Evolutionary conservation across 306 rosid species (phyloP), one percentile per base, ranked within the genome.

Genomic region (Arachis stenosperma): DNA sequence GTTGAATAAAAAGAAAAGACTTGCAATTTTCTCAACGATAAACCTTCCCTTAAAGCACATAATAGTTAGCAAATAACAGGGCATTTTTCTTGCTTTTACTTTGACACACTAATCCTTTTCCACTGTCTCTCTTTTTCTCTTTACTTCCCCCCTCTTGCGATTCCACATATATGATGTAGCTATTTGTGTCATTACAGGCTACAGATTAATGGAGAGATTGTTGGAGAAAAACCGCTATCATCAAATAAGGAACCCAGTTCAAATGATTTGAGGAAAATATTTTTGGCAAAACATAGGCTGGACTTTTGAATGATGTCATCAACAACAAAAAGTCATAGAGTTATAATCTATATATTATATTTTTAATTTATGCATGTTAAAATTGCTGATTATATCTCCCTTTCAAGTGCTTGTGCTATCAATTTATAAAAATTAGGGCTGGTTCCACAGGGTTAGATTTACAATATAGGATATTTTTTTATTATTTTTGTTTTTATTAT

Each of bases 141-240:
- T 54, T 30, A 33, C 37, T 33, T 3, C 3, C 37, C 2, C 37
- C 3, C 37, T 33, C 37, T 33, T 64, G 75, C 54, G 12, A 46
- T 55, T 9, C 51, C 61, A 44, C 65, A 52, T 61, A 56, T 76
- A 51, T 81, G 43, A 55, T 62, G 46, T 73, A 59, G 65, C 68
- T 53, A 75, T 41, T 7, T 78, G 36, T 17, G 17, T 76, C 47
- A 51, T 75, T 62, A 53, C 82, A 93, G 98, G 89, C 91, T 93
- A 75, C 88, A 81, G 70, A 82, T 90, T 76, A 88, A 93, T 75
- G 96, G 96, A 60, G 86, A 86, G 67, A 53, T 79, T 84, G 80
- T 75, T 8, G 91, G 89, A 76, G 81, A 83, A 59, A 84, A 62
- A 79, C 37, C 83, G 71, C 12, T 82, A 36, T 77, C 87, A 67